These are phyloP conservation scores for Hamigera avellanea DNA, from an alignment of 495 filamentous ascomycete genomes.

Conservation along the genomic window DNA sequence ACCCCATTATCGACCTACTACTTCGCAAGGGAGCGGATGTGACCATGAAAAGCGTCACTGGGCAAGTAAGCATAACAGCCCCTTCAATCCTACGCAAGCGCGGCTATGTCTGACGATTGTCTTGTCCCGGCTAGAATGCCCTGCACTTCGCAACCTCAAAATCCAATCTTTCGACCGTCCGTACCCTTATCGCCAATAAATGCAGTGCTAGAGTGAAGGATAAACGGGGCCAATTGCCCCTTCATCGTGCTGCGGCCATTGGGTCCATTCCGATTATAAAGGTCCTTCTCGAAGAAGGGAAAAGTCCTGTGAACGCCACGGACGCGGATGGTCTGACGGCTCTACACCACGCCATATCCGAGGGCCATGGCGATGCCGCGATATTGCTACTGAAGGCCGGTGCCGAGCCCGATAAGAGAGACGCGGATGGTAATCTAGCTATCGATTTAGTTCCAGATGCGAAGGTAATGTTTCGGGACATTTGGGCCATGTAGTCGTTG, in stretches of 20 bases:
- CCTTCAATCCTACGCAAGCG: no score
- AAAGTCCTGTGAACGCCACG: slow-evolving; percentile 77
- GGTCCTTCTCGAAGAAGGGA: slow-evolving; percentile 58
- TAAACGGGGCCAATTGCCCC: slow-evolving; percentile 68
- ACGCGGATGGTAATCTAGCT: slow-evolving; percentile 58
- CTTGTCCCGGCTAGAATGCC: slow-evolving; percentile 43
- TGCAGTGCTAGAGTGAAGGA: slow-evolving; percentile 80
- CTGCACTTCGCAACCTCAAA: slow-evolving; percentile 92
- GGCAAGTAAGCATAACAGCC: slow-evolving; percentile 44
- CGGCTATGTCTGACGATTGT: slow-evolving; percentile 22
- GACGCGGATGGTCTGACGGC: slow-evolving; percentile 77
- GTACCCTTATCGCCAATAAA: slow-evolving; percentile 60
- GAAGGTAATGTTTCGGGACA: slow-evolving; percentile 46
- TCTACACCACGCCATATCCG: slow-evolving; percentile 85
- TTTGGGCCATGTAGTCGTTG: slow-evolving; percentile 3
- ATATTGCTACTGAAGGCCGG: slow-evolving; percentile 72
- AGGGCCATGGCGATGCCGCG: slow-evolving; percentile 88
- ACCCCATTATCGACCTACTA: slow-evolving; percentile 53
- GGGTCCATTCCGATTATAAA: slow-evolving; percentile 80
- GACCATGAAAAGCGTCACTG: slow-evolving; percentile 58
- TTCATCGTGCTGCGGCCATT: slow-evolving; percentile 86
- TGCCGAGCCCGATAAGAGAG: slow-evolving; percentile 70
- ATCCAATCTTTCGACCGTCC: slow-evolving; percentile 67
- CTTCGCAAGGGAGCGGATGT: slow-evolving; percentile 75
- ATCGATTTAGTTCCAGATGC: slow-evolving; percentile 77